Evolutionary conservation across 129 eudicot species (phyloP), one percentile per base, ranked within the genome.

Genomic region (Lactuca sativa): DNA sequence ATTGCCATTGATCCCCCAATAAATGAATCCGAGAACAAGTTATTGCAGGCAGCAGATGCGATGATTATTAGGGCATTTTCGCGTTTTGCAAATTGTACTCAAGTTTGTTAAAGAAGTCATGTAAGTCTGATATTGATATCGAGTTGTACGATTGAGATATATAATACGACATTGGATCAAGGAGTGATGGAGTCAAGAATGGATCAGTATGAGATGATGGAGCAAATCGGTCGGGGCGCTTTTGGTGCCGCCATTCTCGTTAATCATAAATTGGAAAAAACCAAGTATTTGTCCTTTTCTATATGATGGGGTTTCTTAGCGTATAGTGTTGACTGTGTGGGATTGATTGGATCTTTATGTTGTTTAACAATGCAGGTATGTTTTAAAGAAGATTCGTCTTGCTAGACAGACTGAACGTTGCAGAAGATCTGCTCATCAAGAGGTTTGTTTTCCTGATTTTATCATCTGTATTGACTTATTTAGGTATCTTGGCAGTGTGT

Each of bases 151-250:
- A 25, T 30, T 15, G 56, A 54, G 64, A 51, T 62, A 62, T 56
- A 62, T 4, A 62, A 59, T 52, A 66, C 9, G n/a, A 62, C 69
- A 56, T 64, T 80, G 77, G 73, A 82, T 81, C 77, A 77, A 67
- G 51, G 52, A 72, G 56, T 60, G 67, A 87, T 87, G 97, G 92
- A 83, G 77, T 93, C 95, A 31, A 80, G 63, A 82, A 93, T 93
- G 99, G 99, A 93, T 78, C 99, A 93, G 70, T 93, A 93, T 51
- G 99, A 93, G 86, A 85, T 90, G 81, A 90, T 93, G 97, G 99
- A 93, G 87, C 99, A 93, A 82, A 93, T 93, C 78, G 99, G 99
- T 5, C 89, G 99, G 14, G 99, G 99, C 10, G 99, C 99, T 67
- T 93, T 93, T 76, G 99, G 99, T 31, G 99, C 99, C 40, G 99